Evolutionary conservation across 2,329 filamentous ascomycete species (phyloP).

Genomic region (Coniella lustricola): DNA sequence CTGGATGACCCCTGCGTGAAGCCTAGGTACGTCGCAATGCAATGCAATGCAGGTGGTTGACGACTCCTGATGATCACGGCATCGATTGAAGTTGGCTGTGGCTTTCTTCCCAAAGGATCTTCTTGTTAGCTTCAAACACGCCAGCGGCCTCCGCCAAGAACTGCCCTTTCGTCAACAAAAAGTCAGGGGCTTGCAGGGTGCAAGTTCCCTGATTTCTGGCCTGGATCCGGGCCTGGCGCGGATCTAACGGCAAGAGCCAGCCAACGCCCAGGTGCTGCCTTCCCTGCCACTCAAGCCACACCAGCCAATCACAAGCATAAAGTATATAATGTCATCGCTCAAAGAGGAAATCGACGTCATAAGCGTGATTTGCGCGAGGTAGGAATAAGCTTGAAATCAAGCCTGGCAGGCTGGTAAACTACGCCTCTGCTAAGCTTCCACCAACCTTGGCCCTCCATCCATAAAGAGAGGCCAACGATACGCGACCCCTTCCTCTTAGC

Average conservation of each 20-base stretch:
- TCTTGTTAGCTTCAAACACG: too few species aligned
- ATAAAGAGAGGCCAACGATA: neutral
- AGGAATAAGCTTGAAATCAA: slow-evolving; percentile 5
- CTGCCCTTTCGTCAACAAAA: too few species aligned
- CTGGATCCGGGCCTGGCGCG: too few species aligned
- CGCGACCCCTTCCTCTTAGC: neutral
- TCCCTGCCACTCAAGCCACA: neutral
- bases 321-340: neutral
- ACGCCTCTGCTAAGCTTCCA: neutral
- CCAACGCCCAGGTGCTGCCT: neutral
- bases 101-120: too few species aligned
- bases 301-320: neutral
- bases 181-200: too few species aligned
- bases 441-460: neutral
- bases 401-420: neutral
- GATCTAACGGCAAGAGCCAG: neutral
- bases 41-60: too few species aligned
- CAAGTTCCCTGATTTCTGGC: too few species aligned
- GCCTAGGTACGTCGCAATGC: too few species aligned
- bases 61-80: too few species aligned
- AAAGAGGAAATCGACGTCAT: slow-evolving; percentile 11
- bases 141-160: too few species aligned
- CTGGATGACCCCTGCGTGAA: too few species aligned
- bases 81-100: too few species aligned
- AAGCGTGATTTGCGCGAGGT: neutral